Base-by-base conservation (phyloP, 208 protist genomes). In the Trypanosoma caninum region DNA sequence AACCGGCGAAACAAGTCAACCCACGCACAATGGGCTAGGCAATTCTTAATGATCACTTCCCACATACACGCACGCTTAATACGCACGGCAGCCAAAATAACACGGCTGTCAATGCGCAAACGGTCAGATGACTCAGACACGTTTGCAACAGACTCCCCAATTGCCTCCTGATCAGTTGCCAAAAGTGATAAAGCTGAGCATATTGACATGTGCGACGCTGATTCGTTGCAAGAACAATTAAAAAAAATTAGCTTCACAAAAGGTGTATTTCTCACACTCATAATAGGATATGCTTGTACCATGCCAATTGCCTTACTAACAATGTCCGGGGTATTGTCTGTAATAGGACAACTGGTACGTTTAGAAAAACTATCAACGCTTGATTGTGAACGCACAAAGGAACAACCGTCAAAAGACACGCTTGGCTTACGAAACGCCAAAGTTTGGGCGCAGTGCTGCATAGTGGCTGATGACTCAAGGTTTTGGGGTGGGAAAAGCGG, bases 61-160 rank as follows among this genome's bases (percentile, higher is more conserved):
- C 89, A 95, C 83, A 91, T 91, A 44, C 74, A 71, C 41, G 76
- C 85, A 1, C 85, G 74, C 74, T 95, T 95, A 57, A 95, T 58
- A 16, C 69, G 58, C 25, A 70, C 44, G 5, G 84, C 84, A 47
- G 82, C 22, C 13, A 55, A 57, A 37, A 90, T 69, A 65, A 87
- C 84, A 56, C 50, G 74, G 16, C 69, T 68, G 10, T 16, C 10
- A 31, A 14, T 16, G 25, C 61, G 69, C 30, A 51, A 14, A 3
- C 22, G 52, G 13, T 31, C 46, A 16, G 48, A 11, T 22, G 31
- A n/a, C 9, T 27, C 40, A 14, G 25, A 3, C 41, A 73, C 35
- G 45, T 51, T 40, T 7, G 47, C 18, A 9, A 18, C 9, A 48
- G 13, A 48, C 23, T 38, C 22, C 7, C 45, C 57, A 0, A 31